phyloP scores from a whole-genome alignment of 179 eudicot genomes.

The Camellia oleifera region DNA sequence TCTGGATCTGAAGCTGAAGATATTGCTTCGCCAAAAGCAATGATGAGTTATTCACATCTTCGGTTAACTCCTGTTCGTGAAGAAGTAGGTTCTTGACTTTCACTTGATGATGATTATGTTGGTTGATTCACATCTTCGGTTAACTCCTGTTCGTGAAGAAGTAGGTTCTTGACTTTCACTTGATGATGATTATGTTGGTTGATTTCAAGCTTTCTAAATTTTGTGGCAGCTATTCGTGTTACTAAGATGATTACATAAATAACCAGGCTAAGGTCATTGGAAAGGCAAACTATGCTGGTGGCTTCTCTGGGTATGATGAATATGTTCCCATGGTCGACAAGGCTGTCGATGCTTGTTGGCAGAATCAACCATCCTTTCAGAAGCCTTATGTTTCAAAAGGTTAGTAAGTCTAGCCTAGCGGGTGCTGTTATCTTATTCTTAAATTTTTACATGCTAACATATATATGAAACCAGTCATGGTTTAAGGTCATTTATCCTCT shows the following conservation, averaged over 20 bases:
- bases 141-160: too few species aligned
- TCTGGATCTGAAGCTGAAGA: constrained; percentile 99
- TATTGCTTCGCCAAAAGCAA: constrained; percentile 80
- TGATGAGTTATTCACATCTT: constrained; percentile 67
- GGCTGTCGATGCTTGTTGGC: constrained; percentile 89
- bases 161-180: too few species aligned
- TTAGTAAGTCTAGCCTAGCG: constrained; percentile 20
- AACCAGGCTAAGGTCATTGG: constrained; percentile 72
- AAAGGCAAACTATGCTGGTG: constrained; percentile 46
- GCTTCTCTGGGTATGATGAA: constrained; percentile 76
- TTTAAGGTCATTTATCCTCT: neutral
- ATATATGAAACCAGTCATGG: neutral
- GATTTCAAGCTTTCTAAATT: neutral
- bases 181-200: neutral
- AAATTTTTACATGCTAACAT: neutral
- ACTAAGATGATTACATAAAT: neutral
- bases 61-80: constrained; percentile 95
- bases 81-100: constrained; percentile 54
- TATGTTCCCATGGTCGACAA: constrained; percentile 97
- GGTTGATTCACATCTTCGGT: too few species aligned
- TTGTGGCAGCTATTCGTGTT: neutral
- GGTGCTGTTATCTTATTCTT: neutral
- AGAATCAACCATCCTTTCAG: constrained; percentile 58
- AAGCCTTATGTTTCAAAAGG: constrained; percentile 51
- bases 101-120: constrained; percentile 3